A percentile compares a stretch with the other conserved stretches of the same genome.
Conservation (phyloP, 805 yeast genomes). For the Yamadazyma insecticola region DNA sequence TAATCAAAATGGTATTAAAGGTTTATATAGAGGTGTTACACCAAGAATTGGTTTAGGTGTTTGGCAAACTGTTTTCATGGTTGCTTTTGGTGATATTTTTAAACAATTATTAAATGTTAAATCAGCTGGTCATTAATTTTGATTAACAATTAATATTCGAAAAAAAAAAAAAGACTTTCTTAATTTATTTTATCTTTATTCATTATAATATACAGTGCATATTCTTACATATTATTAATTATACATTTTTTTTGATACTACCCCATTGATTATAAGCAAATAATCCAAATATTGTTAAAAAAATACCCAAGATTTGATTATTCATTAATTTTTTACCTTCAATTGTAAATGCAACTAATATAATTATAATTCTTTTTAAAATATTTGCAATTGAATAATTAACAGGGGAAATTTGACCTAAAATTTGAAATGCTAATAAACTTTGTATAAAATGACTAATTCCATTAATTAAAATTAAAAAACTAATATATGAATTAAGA, state of each 20-base stretch:
- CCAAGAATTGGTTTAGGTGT: slow-evolving; percentile 96
- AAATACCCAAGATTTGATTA: slow-evolving; percentile 31
- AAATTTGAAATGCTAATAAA: slow-evolving; percentile 68
- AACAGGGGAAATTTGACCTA: slow-evolving; percentile 69
- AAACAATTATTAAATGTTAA: slow-evolving; percentile 39
- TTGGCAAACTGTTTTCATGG: slow-evolving; percentile 99
- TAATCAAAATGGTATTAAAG: slow-evolving; percentile 75
- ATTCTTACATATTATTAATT: slow-evolving; percentile 1
- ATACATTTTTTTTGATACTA: slow-evolving; percentile 6
- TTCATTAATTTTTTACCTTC: slow-evolving; percentile 41
- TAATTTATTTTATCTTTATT: slow-evolving; percentile 2
- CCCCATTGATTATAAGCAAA: slow-evolving; percentile 43
- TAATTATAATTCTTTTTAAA: slow-evolving; percentile 67
- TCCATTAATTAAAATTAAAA: slow-evolving; percentile 57
- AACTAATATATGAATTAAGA: slow-evolving; percentile 24
- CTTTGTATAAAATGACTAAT: slow-evolving; percentile 68
- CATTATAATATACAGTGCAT: neutral
- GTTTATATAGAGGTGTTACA: slow-evolving; percentile 92
- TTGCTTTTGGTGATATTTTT: slow-evolving; percentile 88
- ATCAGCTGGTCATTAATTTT: slow-evolving; percentile 30
- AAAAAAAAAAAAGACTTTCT: too few relatives aligned
- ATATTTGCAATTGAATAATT: slow-evolving; percentile 78
- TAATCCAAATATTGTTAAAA: slow-evolving; percentile 35
- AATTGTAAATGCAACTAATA: slow-evolving; percentile 59
- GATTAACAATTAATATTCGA: neutral